Base-by-base conservation (phyloP, 441 rosid species). In the Brassica hybrid region DNA sequence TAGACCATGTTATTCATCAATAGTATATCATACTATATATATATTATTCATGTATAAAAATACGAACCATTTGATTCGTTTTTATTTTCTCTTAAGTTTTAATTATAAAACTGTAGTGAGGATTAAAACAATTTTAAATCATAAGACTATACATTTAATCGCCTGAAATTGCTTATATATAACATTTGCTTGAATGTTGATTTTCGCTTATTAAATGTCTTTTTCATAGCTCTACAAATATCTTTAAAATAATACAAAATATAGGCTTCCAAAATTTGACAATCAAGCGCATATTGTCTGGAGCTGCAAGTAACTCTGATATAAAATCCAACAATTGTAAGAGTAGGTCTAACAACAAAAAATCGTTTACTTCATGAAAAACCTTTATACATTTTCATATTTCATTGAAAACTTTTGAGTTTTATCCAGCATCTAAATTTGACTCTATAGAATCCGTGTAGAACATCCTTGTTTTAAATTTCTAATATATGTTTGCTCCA, bases 261-360 rank as follows among this genome's bases (percentile, higher is more conserved):
- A 65, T 38, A 36, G 50, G 69, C 16, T 65, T 18, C 69, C 54
- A 18, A 18, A 65, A 23, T 25, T 48, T 8, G 72, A 25, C 60
- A 67, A 67, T 67, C 60, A 67, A n/a, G 25, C 23, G 14, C 43
- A 50, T 25, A 18, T 50, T 50, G 72, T 50, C 59, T 67, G 41
- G 43, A 67, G 59, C 41, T 67, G 43, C 60, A 67, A 23, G 41
- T 14, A 67, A 50, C n/a, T 67, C 48, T 67, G 21, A 27, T 50
- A 50, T 66, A 21, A 19, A 48, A 67, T 43, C 14, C 38, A 43
- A 45, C 23, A 25, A 50, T 27, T 18, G 12, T 18, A 50, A 27
- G 25, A 13, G 36, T 48, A 45, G 2, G 43, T 68, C 25, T 14
- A 48, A 21, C 27, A 67, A 48, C 34, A 30, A 48, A 59, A 0